phyloP scores from a whole-genome alignment of 176 grass and related monocot genomes.

The Avena insularis region DNA sequence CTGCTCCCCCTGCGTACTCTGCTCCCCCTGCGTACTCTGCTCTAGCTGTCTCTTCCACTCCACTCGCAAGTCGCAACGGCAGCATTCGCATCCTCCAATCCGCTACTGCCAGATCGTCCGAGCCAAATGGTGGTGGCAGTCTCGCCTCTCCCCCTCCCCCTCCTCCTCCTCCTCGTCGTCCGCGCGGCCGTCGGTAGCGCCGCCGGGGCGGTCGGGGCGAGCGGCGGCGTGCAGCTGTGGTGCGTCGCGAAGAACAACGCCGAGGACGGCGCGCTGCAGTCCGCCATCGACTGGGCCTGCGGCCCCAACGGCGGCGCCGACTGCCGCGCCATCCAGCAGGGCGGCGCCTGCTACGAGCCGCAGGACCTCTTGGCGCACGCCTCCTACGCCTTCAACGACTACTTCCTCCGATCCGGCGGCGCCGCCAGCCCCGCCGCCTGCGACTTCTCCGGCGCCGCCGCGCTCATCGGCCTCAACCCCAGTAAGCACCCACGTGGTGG shows the following conservation, averaged over 20 bases:
- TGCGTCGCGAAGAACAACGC: constrained; percentile 88
- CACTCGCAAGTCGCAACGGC: neutral
- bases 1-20: neutral
- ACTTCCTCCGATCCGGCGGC: constrained; percentile 62
- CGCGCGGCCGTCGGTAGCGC: neutral
- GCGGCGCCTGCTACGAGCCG: constrained; percentile 68
- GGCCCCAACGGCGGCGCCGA: constrained; percentile 57
- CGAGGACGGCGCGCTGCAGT: constrained; percentile 66
- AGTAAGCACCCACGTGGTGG: constrained; percentile 35
- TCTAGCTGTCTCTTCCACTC: neutral
- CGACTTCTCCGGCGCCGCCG: constrained; percentile 76
- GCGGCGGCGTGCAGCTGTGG: constrained; percentile 64
- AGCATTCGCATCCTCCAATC: constrained; percentile 32
- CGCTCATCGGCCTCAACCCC: constrained; percentile 70
- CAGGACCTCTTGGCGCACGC: constrained; percentile 61
- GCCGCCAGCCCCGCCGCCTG: constrained; percentile 54
- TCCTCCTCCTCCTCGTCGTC: constrained; percentile 13
- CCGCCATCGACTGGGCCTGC: constrained; percentile 75
- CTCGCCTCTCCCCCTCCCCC: neutral
- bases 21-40: neutral
- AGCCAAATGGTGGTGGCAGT: constrained; percentile 41
- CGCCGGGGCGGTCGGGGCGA: neutral
- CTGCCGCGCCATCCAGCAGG: constrained; percentile 69
- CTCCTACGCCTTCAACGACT: constrained; percentile 83
- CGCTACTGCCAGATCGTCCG: neutral